A percentile compares a stretch with the other conserved stretches of the same genome.
phyloP scores from a whole-genome alignment of 768 basidiomycete genomes.

The Tylopilus sp. region DNA sequence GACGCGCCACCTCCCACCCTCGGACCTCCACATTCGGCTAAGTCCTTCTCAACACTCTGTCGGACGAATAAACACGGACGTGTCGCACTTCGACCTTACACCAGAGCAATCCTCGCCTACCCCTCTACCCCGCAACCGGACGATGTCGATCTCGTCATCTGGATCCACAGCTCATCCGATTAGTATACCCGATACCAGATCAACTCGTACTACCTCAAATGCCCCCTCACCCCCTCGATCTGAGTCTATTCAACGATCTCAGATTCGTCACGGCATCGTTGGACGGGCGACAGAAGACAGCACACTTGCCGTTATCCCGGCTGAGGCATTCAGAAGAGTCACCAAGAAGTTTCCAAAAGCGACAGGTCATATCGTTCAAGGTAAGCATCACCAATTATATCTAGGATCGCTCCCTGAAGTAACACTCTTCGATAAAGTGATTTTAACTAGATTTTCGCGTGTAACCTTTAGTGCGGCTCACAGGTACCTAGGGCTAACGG shows the following conservation, averaged over 20 bases:
- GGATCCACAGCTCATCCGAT: constrained; percentile 63
- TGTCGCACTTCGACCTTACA: constrained; percentile 55
- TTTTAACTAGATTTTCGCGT: constrained; percentile 91
- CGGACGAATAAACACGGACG: constrained; percentile 57
- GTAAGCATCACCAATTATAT: constrained; percentile 33
- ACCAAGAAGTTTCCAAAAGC: constrained; percentile 98
- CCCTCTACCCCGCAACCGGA: constrained; percentile 36
- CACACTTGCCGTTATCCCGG: constrained; percentile 97
- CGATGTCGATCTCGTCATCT: constrained; percentile 62
- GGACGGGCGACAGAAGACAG: constrained; percentile 94
- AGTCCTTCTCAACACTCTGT: constrained; percentile 27
- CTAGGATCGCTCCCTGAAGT: constrained; percentile 8
- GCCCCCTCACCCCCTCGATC: constrained; percentile 23
- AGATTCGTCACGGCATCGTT: constrained; percentile 67
- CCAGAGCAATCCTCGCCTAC: constrained; percentile 25
- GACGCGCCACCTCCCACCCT: constrained; percentile 24
- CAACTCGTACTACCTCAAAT: constrained; percentile 11
- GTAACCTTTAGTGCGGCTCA: constrained; percentile 98
- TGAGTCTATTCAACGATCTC: constrained; percentile 24
- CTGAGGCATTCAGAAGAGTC: constrained; percentile 90
- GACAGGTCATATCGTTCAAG: constrained; percentile 94
- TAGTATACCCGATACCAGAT: constrained; percentile 9
- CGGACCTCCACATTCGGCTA: constrained; percentile 20
- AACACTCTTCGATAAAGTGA: constrained; percentile 51
- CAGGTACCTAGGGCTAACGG: constrained; percentile 91